Evolutionary conservation across 2,329 filamentous ascomycete species (phyloP).

Genomic region (Mycosphaerella sp.): DNA sequence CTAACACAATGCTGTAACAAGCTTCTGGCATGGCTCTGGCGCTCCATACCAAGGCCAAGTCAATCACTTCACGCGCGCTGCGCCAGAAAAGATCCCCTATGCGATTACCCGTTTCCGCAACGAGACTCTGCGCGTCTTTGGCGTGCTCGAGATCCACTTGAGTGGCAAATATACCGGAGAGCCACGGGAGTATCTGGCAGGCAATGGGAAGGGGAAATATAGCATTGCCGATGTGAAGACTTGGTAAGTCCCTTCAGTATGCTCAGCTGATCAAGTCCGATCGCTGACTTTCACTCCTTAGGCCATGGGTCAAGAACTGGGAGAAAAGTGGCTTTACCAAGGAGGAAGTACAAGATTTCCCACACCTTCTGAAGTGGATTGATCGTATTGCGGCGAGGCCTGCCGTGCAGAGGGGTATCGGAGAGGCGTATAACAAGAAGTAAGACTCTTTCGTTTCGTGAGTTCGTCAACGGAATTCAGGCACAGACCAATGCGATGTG

Average conservation of each 20-base stretch:
- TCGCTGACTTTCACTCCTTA: constrained; percentile 21
- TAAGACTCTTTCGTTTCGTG: constrained; percentile 9
- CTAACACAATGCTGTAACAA: not conserved
- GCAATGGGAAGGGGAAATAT: constrained; percentile 51
- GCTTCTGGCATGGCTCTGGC: constrained; percentile 46
- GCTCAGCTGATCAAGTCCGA: not conserved
- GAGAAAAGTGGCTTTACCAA: constrained; percentile 40
- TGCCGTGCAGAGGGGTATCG: constrained; percentile 45
- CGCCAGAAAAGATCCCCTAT: constrained; percentile 45
- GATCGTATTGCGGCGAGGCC: constrained; percentile 46
- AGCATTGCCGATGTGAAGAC: constrained; percentile 49
- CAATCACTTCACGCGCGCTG: constrained; percentile 43
- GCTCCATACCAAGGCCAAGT: constrained; percentile 43
- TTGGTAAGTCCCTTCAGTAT: constrained; percentile 36
- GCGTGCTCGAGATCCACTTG: constrained; percentile 51
- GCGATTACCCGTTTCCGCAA: constrained; percentile 49
- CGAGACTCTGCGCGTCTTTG: constrained; percentile 48
- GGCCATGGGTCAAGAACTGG: constrained; percentile 48
- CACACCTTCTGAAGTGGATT: constrained; percentile 49
- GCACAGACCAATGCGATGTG: not conserved
- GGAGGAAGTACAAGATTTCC: constrained; percentile 48
- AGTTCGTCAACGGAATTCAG: not conserved
- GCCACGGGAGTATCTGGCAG: constrained; percentile 48
- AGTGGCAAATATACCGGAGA: constrained; percentile 48
- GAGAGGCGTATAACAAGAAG: constrained; percentile 33